Evolutionary conservation across 2,329 filamentous ascomycete species (phyloP), one percentile per base, ranked within the genome.

Genomic region (Tolypocladium album): DNA sequence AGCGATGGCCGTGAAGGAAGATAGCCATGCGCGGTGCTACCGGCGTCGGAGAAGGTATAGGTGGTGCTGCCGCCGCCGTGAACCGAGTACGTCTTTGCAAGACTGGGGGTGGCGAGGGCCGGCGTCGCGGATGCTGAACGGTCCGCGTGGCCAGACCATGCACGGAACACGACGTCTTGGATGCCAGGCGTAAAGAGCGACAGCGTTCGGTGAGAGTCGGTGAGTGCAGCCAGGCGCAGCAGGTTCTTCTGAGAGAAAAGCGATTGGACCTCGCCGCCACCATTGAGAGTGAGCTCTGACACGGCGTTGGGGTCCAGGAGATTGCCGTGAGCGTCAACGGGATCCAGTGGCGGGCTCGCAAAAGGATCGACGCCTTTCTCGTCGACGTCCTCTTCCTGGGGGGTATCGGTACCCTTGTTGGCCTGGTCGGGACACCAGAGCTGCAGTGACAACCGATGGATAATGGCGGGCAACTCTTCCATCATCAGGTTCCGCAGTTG

Each of bases 231-330:
- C 15, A 99, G 79, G 57, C 90, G 88, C 31, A 96, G 76, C 43
- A 97, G 78, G 67, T 96, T 97, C 81, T 96, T 96, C 70, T 96
- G 91, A 0, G 93, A 97, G 72, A 99, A 97, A 7, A 96, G 82
- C 0, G 91, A 92, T 71, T 96, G 91, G 24, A 88, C 85, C 70
- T 96, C 92, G 4, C 88, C 86, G 12, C 87, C 85, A 22, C 88
- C 86, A 64, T 97, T 90, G 11, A 96, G 79, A 0, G 89, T 88
- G 58, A 96, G 77, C 4, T 88, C 86, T 0, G 90, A 88, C 59
- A 93, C 86, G 64, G 91, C 85, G 57, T 84, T 85, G 12, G 88
- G 82, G 67, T 92, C 89, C 58, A 96, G 74, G 2, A 88, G 81
- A 67, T 92, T 90, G 57, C 90, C 91, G 60, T 88, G 85, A 3